Conservation (phyloP, 176 grass and related monocot genomes). For the Ananas comosus region DNA sequence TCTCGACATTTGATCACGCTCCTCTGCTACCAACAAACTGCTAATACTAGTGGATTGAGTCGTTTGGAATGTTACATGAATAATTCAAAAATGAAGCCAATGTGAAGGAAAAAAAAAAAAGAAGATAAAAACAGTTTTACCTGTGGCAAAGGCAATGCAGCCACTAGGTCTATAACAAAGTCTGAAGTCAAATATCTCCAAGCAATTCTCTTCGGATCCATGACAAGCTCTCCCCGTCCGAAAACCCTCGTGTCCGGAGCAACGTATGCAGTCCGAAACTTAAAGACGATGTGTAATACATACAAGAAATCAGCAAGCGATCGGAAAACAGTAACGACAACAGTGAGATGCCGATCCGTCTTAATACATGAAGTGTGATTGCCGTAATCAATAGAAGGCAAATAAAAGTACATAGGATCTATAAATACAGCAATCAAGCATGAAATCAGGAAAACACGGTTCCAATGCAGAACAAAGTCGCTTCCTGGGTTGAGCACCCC, state of each 20-base stretch:
- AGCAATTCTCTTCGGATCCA: slow-evolving; percentile 66
- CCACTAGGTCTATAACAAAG: slow-evolving; percentile 57
- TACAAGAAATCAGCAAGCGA: slow-evolving; percentile 74
- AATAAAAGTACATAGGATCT: slow-evolving; percentile 91
- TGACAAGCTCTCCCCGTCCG: slow-evolving; percentile 83
- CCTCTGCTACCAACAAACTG: no score
- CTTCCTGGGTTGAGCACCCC: slow-evolving; percentile 73
- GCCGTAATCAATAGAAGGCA: slow-evolving; percentile 40
- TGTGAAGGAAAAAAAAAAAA: neutral
- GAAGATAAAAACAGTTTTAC: slow-evolving; percentile 30
- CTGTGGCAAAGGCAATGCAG: slow-evolving; percentile 92
- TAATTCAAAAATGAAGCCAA: neutral
- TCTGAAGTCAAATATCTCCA: slow-evolving; percentile 78
- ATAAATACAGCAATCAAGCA: slow-evolving; percentile 73
- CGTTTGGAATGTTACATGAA: neutral
- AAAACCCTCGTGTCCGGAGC: slow-evolving; percentile 65
- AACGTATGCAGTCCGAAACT: slow-evolving; percentile 85
- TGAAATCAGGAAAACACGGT: slow-evolving; percentile 61
- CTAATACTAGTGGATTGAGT: no score
- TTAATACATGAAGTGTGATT: slow-evolving; percentile 33
- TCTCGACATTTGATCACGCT: no score
- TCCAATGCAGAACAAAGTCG: slow-evolving; percentile 72
- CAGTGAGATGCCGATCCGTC: slow-evolving; percentile 40
- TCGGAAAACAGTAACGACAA: slow-evolving; percentile 59
- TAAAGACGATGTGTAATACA: slow-evolving; percentile 63